Conservation (phyloP, 495 filamentous ascomycete species). For the Aspergillus coremiiformis region DNA sequence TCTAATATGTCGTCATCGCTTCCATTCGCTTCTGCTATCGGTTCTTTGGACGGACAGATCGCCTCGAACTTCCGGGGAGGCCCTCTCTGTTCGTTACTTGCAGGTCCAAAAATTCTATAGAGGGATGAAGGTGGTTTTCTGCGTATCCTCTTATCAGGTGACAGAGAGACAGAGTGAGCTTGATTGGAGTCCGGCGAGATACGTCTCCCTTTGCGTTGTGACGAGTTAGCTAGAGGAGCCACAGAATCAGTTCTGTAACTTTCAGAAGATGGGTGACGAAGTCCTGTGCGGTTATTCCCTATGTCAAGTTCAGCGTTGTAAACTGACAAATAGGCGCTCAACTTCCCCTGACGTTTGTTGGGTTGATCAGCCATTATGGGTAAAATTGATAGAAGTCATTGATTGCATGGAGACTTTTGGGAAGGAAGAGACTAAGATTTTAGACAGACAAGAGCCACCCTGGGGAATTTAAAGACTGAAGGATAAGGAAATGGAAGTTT, state of each 20-base stretch:
- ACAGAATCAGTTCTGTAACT: background rate
- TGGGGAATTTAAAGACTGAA: too few species aligned
- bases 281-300: slow-evolving; percentile 1
- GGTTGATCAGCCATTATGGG: slow-evolving; percentile 40
- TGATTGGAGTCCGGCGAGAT: background rate
- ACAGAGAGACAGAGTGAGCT: background rate
- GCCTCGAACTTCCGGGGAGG: slow-evolving; percentile 22
- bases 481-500: background rate
- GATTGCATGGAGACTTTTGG: background rate
- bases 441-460: background rate
- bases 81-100: slow-evolving; percentile 26
- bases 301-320: slow-evolving; percentile 30
- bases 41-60: slow-evolving; percentile 7
- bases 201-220: background rate
- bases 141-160: background rate
- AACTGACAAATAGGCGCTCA: slow-evolving; percentile 23
- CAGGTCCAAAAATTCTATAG: slow-evolving; percentile 22
- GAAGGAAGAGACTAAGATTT: background rate
- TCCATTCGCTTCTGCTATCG: slow-evolving; percentile 19
- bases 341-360: slow-evolving; percentile 40
- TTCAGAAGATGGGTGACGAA: background rate
- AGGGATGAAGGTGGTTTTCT: slow-evolving; percentile 17
- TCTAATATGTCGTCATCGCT: slow-evolving; percentile 45
- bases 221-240: background rate
- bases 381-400: background rate